Conservation (phyloP, 2,329 filamentous ascomycete species). For the Lachnellula hyalina region DNA sequence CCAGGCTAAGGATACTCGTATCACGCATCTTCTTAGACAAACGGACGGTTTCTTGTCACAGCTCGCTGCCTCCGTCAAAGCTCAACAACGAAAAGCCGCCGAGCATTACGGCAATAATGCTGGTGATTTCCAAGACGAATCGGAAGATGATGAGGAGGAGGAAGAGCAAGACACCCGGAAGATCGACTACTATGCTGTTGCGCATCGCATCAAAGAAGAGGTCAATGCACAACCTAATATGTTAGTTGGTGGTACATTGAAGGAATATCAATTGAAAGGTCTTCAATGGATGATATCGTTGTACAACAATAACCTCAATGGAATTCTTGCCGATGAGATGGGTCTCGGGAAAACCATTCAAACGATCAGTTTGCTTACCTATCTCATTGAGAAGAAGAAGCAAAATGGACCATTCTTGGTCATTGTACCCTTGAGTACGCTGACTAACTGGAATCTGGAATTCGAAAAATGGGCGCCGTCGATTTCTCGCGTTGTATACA, state of each 20-base stretch:
- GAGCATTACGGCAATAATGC: conserved; percentile 69
- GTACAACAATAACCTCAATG: conserved; percentile 99
- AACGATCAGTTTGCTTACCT: conserved; percentile 94
- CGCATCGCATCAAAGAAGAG: conserved; percentile 91
- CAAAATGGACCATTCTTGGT: conserved; percentile 91
- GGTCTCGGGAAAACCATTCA: conserved; percentile 99
- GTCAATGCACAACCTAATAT: conserved; percentile 78
- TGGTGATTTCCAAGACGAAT: conserved; percentile 47
- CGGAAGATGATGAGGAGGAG: conserved; percentile 63
- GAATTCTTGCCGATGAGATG: conserved; percentile 98
- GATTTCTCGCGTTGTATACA: conserved; percentile 86
- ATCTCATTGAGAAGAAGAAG: conserved; percentile 92
- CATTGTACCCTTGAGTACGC: conserved; percentile 91
- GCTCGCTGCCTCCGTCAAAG: conserved; percentile 88
- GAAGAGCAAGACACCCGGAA: conserved; percentile 67
- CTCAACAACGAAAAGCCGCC: conserved; percentile 79
- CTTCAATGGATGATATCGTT: conserved; percentile 99
- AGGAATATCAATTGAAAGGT: conserved; percentile 98
- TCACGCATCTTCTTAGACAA: conserved; percentile 92
- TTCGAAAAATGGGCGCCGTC: conserved; percentile 98
- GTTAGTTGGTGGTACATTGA: conserved; percentile 84
- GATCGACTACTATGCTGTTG: conserved; percentile 98
- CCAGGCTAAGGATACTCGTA: conserved; percentile 98
- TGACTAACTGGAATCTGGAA: conserved; percentile 98
- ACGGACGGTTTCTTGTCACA: conserved; percentile 97